phyloP scores from a whole-genome alignment of 2,329 filamentous ascomycete genomes.

The Pyrenophora teres region DNA sequence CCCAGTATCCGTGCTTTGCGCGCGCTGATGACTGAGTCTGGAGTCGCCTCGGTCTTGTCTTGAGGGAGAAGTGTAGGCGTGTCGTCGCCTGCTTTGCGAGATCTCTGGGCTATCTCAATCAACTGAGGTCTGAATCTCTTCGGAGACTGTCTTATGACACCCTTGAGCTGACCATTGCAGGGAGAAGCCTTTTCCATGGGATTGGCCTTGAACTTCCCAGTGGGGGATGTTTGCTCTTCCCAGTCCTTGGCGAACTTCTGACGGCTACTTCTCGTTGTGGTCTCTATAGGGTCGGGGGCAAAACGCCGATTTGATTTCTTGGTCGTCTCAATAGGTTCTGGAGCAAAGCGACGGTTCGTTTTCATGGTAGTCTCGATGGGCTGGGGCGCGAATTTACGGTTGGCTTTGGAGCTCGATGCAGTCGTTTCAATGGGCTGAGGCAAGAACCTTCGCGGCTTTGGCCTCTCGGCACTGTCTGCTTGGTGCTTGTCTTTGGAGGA shows the following conservation, averaged over 20 bases:
- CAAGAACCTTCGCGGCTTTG: slow-evolving; percentile 37
- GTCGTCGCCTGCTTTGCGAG: slow-evolving; percentile 68
- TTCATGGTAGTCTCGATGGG: slow-evolving; percentile 47
- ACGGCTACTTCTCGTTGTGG: slow-evolving; percentile 32
- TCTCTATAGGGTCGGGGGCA: slow-evolving; percentile 47
- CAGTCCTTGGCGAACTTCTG: slow-evolving; percentile 36
- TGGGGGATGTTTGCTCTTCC: slow-evolving; percentile 28
- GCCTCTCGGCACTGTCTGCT: slow-evolving; percentile 52
- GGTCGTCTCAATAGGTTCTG: slow-evolving; percentile 74
- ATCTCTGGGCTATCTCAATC: slow-evolving; percentile 77
- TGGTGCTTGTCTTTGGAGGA: slow-evolving; percentile 68
- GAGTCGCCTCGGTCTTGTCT: slow-evolving; percentile 74
- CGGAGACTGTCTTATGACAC: slow-evolving; percentile 19
- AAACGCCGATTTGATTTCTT: slow-evolving; percentile 57
- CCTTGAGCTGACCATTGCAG: slow-evolving; percentile 27
- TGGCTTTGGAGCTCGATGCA: slow-evolving; percentile 44
- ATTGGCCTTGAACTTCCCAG: slow-evolving; percentile 36
- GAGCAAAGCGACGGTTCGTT: slow-evolving; percentile 60
- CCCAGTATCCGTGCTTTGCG: slow-evolving; percentile 52
- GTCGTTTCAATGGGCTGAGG: slow-evolving; percentile 50
- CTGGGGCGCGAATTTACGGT: slow-evolving; percentile 53
- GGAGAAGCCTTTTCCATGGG: slow-evolving; percentile 34
- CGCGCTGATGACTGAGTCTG: slow-evolving; percentile 47
- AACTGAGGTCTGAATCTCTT: slow-evolving; percentile 75
- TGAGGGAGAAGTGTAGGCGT: slow-evolving; percentile 65